Evolutionary conservation across 225 moss, liverwort and hornwort species (phyloP).

Genomic region (Rhytidiadelphus loreus): DNA sequence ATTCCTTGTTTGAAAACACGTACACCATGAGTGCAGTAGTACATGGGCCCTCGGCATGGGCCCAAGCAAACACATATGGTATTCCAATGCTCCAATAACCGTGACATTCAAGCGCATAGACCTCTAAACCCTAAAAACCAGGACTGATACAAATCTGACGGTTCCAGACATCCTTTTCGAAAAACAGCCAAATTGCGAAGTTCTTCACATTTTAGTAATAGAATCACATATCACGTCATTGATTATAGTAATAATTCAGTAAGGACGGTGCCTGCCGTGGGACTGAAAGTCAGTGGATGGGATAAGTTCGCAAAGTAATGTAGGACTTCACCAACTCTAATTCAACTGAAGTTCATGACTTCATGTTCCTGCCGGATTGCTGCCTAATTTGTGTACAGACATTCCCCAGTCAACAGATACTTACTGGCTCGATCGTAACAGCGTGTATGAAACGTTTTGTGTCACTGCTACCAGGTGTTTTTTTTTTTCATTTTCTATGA

Average conservation of each 20-base stretch:
- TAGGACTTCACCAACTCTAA: neutral
- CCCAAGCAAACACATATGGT: no score
- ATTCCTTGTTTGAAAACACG: no score
- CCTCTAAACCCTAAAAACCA: no score
- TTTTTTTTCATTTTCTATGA: no score
- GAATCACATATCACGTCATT: neutral
- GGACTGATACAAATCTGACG: neutral
- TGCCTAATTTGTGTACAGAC: neutral
- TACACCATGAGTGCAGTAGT: no score
- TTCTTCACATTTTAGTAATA: neutral
- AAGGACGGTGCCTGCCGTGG: neutral
- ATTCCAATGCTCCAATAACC: neutral
- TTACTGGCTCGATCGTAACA: no score
- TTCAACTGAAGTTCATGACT: neutral
- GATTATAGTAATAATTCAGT: no score
- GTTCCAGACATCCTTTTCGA: neutral
- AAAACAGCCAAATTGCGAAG: neutral
- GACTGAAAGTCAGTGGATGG: neutral
- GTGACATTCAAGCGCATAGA: neutral
- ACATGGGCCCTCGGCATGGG: no score
- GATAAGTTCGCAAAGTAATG: neutral
- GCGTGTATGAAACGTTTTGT: neutral
- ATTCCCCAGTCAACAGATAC: neutral
- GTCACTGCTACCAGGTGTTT: neutral
- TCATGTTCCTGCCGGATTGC: no score